Conservation (phyloP, 108 stramenopile genomes). For the Cyclotella distinguenda region DNA sequence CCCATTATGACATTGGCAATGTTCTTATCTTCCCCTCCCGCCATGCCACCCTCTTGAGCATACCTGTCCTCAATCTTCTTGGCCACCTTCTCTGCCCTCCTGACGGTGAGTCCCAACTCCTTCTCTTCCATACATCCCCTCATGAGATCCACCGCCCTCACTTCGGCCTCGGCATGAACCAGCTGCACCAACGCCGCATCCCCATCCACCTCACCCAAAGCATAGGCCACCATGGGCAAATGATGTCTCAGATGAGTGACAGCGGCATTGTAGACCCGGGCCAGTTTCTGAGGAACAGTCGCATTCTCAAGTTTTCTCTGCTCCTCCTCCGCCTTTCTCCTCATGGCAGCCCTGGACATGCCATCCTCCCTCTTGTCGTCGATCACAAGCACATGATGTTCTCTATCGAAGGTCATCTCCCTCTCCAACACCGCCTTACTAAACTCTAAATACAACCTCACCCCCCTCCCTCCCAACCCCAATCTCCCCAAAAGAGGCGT, state of each 20-base stretch:
- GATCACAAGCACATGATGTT: background rate
- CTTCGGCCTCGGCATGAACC: conserved; percentile 76
- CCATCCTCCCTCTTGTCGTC: conserved; percentile 22
- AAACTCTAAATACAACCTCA: conserved; percentile 69
- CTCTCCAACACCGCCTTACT: conserved; percentile 29
- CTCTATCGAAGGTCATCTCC: conserved; percentile 32
- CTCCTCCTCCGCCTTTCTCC: conserved; percentile 31
- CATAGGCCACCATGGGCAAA: conserved; percentile 86
- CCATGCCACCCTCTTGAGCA: conserved; percentile 27
- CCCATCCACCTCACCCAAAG: conserved; percentile 73
- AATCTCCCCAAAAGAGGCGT: conserved; percentile 76
- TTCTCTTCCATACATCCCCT: conserved; percentile 44
- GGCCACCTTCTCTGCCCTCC: conserved; percentile 66
- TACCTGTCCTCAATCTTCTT: conserved; percentile 59
- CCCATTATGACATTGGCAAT: conserved; percentile 9
- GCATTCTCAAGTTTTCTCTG: conserved; percentile 8
- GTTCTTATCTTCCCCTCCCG: background rate
- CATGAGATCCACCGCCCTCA: conserved; percentile 62
- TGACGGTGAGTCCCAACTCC: conserved; percentile 46
- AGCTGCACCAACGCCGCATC: conserved; percentile 82
- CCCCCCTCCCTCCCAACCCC: conserved; percentile 71
- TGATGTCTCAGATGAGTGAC: conserved; percentile 80
- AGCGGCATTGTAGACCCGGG: conserved; percentile 77
- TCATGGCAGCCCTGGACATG: conserved; percentile 36
- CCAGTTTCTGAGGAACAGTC: conserved; percentile 61